These are phyloP conservation scores for Stylonectria norvegica DNA, from an alignment of 2,329 filamentous ascomycete species.

Conservation along the genomic window DNA sequence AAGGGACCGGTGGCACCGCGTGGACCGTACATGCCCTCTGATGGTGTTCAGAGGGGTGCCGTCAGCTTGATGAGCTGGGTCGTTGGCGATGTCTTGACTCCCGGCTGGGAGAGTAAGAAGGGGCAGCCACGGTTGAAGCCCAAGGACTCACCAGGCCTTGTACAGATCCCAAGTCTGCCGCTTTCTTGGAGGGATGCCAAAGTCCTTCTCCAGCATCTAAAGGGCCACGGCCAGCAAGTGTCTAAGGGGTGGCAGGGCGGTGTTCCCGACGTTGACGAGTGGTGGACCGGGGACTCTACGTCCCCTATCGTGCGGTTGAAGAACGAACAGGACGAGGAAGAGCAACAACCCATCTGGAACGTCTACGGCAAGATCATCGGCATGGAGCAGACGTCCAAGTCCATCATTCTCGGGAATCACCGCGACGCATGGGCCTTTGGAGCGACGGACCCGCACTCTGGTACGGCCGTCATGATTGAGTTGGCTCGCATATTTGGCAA, in stretches of 20 bases:
- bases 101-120: slow-evolving; percentile 73
- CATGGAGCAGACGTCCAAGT: slow-evolving; percentile 78
- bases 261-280: slow-evolving; percentile 71
- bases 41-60: slow-evolving; percentile 77
- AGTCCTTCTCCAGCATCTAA: slow-evolving; percentile 68
- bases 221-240: slow-evolving; percentile 68
- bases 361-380: slow-evolving; percentile 80
- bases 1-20: slow-evolving; percentile 70
- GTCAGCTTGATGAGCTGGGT: slow-evolving; percentile 81
- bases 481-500: slow-evolving; percentile 81
- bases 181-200: slow-evolving; percentile 88
- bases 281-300: slow-evolving; percentile 76
- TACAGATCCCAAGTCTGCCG: slow-evolving; percentile 84
- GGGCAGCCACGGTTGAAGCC: slow-evolving; percentile 63
- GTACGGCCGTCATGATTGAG: slow-evolving; percentile 88
- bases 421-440: slow-evolving; percentile 92
- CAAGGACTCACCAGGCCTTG: slow-evolving; percentile 68
- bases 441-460: slow-evolving; percentile 79
- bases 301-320: slow-evolving; percentile 77
- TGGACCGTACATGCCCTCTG: slow-evolving; percentile 75
- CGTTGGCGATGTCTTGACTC: slow-evolving; percentile 86
- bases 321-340: slow-evolving; percentile 82
- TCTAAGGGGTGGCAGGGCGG: slow-evolving; percentile 72
- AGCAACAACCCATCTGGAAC: slow-evolving; percentile 86
- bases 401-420: slow-evolving; percentile 87